Evolutionary conservation across 805 yeast genomes (phyloP).

Genomic region (Saccharomyces cerevisiae): DNA sequence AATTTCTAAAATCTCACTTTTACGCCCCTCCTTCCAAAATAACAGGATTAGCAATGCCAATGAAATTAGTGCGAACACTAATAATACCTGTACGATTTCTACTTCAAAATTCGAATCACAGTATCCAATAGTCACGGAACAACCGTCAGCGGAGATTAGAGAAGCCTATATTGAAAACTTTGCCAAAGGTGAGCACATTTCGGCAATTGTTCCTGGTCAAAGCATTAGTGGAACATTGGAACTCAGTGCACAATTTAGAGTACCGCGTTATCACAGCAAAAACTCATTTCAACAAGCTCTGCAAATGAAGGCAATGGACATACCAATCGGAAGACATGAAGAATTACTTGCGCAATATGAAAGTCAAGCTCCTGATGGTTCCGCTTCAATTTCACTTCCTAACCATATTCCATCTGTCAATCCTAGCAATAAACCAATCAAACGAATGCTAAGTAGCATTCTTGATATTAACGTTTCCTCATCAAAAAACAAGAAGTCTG

Average conservation of each 20-base stretch:
- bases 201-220: constrained; percentile 25
- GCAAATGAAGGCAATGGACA: constrained; percentile 21
- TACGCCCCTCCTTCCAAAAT: neutral
- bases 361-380: neutral
- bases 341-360: neutral
- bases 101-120: constrained; percentile 15
- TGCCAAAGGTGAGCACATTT: constrained; percentile 20
- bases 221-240: constrained; percentile 27
- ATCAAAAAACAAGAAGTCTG: constrained; percentile 6
- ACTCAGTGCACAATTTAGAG: constrained; percentile 24
- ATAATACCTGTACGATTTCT: neutral
- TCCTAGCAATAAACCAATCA: constrained; percentile 12
- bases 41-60: neutral
- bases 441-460: constrained; percentile 19
- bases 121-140: constrained; percentile 21
- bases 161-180: constrained; percentile 18
- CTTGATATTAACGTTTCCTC: constrained; percentile 7
- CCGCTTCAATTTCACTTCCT: constrained; percentile 2
- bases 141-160: constrained; percentile 20
- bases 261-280: constrained; percentile 30
- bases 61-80: neutral
- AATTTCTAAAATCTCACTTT: constrained; percentile 5
- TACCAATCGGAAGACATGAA: constrained; percentile 19
- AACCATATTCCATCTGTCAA: neutral
- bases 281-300: constrained; percentile 25